Evolutionary conservation across 106 monocot genomes (phyloP).

Genomic region (Acanthochlamys bracteata): DNA sequence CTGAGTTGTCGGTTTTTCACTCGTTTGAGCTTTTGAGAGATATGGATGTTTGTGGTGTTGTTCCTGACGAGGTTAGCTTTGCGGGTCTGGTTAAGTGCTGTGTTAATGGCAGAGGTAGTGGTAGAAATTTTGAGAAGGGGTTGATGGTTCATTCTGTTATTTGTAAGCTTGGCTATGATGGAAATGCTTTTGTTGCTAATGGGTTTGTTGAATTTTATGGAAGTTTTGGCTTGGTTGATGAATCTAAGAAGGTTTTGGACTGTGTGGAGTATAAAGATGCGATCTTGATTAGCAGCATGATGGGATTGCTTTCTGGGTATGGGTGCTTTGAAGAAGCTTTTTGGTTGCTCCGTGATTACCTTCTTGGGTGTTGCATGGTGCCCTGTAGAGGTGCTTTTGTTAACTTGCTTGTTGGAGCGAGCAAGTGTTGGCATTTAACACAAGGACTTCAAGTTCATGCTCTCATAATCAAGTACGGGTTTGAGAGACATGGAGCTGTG

Average conservation of each 20-base stretch:
- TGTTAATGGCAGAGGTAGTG: background rate
- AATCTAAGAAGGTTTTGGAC: slow-evolving; percentile 10
- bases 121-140: background rate
- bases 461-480: slow-evolving; percentile 16
- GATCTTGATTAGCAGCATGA: slow-evolving; percentile 16
- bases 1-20: background rate
- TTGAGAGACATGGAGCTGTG: slow-evolving; percentile 19
- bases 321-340: slow-evolving; percentile 17
- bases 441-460: slow-evolving; percentile 21
- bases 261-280: slow-evolving; percentile 12
- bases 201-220: slow-evolving; percentile 18
- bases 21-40: slow-evolving; percentile 5
- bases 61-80: slow-evolving; percentile 16
- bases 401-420: slow-evolving; percentile 9
- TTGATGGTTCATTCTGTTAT: slow-evolving; percentile 11
- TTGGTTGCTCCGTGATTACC: background rate
- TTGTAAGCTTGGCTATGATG: slow-evolving; percentile 11
- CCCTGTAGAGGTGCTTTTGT: slow-evolving; percentile 25
- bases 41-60: slow-evolving; percentile 10
- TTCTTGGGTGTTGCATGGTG: background rate
- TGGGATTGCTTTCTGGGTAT: slow-evolving; percentile 9
- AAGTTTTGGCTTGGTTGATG: background rate
- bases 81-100: slow-evolving; percentile 2
- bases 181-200: slow-evolving; percentile 18
- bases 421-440: slow-evolving; percentile 3